Conservation (phyloP, 2,329 filamentous ascomycete genomes). For the Colletotrichum cordylinicola region DNA sequence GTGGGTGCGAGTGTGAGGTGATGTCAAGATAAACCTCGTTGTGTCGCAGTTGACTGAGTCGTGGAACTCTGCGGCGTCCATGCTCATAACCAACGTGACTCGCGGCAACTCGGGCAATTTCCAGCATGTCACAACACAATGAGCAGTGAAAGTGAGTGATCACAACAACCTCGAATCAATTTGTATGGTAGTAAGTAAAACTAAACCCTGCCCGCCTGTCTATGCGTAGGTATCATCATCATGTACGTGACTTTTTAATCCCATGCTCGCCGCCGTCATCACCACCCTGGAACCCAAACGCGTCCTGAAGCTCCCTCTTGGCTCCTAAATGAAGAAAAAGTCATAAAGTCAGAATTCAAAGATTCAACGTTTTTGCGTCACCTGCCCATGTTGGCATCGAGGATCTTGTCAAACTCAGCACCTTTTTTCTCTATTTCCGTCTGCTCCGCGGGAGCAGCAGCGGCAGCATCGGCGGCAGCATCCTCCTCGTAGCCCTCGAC, state of each 20-base stretch:
- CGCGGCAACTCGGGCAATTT: background rate
- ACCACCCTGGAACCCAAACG: background rate
- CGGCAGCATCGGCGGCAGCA: constrained; percentile 25
- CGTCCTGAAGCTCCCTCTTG: background rate
- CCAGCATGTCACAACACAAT: background rate
- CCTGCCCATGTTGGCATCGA: constrained; percentile 22
- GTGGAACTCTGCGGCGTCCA: background rate
- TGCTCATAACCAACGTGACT: background rate
- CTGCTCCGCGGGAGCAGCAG: background rate
- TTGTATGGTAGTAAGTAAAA: background rate
- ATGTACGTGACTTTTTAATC: constrained; percentile 2
- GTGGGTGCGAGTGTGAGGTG: background rate
- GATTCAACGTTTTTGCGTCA: background rate
- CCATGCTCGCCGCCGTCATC: background rate
- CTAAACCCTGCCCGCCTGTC: background rate
- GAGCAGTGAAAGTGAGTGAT: background rate
- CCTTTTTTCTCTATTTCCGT: constrained; percentile 20
- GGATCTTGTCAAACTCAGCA: constrained; percentile 19
- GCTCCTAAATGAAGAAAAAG: background rate
- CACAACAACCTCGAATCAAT: background rate
- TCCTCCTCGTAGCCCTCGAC: constrained; percentile 81
- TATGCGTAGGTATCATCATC: constrained; percentile 22
- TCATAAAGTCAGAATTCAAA: background rate
- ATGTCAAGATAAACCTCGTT: background rate
- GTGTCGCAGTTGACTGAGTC: background rate